A percentile compares a stretch with the other conserved stretches of the same genome.
phyloP scores from a whole-genome alignment of 768 basidiomycete species.

The Russula sp. region DNA sequence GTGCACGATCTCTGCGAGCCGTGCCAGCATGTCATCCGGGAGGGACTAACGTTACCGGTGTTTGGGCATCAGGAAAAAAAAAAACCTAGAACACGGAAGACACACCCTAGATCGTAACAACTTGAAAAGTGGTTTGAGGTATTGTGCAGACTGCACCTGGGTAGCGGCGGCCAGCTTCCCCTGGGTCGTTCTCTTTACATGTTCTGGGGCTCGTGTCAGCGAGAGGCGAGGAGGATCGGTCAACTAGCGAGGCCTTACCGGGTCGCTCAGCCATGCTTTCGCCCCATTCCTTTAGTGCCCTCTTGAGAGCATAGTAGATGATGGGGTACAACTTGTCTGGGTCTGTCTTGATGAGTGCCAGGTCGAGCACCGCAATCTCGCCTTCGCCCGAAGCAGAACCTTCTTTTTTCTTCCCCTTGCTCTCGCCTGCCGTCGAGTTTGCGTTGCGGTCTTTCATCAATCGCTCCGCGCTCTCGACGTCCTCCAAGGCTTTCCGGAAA shows the following conservation, averaged over 20 bases:
- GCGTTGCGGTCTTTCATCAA: slow-evolving; percentile 51
- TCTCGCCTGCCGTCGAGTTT: slow-evolving; percentile 31
- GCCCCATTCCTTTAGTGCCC: slow-evolving; percentile 93
- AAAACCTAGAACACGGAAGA: slow-evolving; percentile 18
- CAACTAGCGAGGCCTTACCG: slow-evolving; percentile 43
- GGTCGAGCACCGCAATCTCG: slow-evolving; percentile 56
- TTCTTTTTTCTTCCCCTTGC: slow-evolving; percentile 61
- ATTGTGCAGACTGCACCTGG: slow-evolving; percentile 92
- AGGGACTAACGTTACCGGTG: slow-evolving; percentile 45
- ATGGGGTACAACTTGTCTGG: slow-evolving; percentile 94
- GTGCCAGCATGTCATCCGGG: slow-evolving; percentile 75
- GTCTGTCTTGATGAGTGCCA: slow-evolving; percentile 79
- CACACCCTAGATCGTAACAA: slow-evolving; percentile 78
- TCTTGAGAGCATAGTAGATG: slow-evolving; percentile 93
- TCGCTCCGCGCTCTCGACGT: slow-evolving; percentile 74
- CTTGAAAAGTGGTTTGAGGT: slow-evolving; percentile 96
- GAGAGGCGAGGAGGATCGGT: background rate
- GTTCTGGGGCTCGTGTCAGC: slow-evolving; percentile 42
- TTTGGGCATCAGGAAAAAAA: background rate
- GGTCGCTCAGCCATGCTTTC: slow-evolving; percentile 92
- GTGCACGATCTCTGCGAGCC: slow-evolving; percentile 91
- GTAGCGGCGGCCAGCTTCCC: slow-evolving; percentile 94
- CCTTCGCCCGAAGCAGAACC: slow-evolving; percentile 32
- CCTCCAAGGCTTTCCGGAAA: slow-evolving; percentile 84
- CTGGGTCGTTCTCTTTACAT: slow-evolving; percentile 81